Percentiles rank a stretch among this genome's conserved stretches.
Conservation (phyloP, 2,329 filamentous ascomycete genomes). For the Verticillium zaregamsianum region DNA sequence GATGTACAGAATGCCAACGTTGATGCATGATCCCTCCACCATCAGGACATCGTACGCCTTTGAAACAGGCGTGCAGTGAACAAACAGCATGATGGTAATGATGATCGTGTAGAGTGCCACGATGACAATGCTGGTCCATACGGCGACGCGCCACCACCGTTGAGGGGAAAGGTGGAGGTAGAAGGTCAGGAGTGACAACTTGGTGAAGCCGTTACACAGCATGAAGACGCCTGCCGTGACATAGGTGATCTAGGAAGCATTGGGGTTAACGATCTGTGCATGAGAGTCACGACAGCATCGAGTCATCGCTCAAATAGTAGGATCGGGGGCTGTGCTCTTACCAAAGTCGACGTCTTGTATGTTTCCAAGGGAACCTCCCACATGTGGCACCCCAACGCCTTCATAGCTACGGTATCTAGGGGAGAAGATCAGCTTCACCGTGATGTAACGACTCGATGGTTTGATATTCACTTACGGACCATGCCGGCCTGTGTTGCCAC, state of each 20-base stretch:
- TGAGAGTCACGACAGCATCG: too few relatives aligned
- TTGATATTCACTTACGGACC: background rate
- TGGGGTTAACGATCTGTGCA: slow-evolving; percentile 5
- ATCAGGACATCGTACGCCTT: slow-evolving; percentile 25
- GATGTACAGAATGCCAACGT: slow-evolving; percentile 42
- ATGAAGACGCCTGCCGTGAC: slow-evolving; percentile 25
- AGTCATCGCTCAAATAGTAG: background rate
- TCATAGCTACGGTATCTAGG: slow-evolving; percentile 3
- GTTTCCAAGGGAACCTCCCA: slow-evolving; percentile 14
- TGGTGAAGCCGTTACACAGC: slow-evolving; percentile 28
- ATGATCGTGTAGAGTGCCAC: slow-evolving; percentile 24
- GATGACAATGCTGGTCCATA: slow-evolving; percentile 23
- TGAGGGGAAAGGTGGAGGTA: slow-evolving; percentile 32
- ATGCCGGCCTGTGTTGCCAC: slow-evolving; percentile 5
- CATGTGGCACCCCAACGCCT: slow-evolving; percentile 15
- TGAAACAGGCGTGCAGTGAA: slow-evolving; percentile 30
- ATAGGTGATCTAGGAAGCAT: slow-evolving; percentile 13
- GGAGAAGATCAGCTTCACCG: background rate
- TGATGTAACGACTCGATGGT: background rate
- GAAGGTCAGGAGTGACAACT: slow-evolving; percentile 32
- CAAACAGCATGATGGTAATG: slow-evolving; percentile 28
- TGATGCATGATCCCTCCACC: slow-evolving; percentile 33
- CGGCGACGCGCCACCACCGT: slow-evolving; percentile 23
- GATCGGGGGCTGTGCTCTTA: background rate
- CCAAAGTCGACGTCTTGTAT: slow-evolving; percentile 4